Percentiles rank a stretch among this genome's conserved stretches.
phyloP scores from a whole-genome alignment of 805 yeast genomes.

The Candida quercuum region DNA sequence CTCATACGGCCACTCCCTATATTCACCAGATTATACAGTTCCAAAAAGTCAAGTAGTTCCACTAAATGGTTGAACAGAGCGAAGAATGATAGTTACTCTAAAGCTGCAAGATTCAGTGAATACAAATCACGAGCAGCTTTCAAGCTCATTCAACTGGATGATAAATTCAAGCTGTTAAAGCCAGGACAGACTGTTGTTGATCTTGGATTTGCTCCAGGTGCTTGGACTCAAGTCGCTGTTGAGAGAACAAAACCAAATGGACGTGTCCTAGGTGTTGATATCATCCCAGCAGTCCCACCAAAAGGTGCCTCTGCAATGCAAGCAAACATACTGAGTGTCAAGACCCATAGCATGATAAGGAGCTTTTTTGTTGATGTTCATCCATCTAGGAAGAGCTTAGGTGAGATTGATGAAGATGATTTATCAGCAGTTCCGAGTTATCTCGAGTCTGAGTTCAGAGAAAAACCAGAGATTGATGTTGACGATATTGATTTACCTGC shows the following conservation, averaged over 20 bases:
- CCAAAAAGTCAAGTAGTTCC: slow-evolving; percentile 44
- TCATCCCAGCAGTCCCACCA: slow-evolving; percentile 76
- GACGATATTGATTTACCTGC: slow-evolving; percentile 8
- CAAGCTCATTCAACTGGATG: slow-evolving; percentile 72
- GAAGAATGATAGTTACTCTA: slow-evolving; percentile 54
- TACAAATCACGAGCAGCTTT: slow-evolving; percentile 87
- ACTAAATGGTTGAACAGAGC: slow-evolving; percentile 74
- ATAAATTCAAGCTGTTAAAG: slow-evolving; percentile 53
- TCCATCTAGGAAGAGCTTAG: not conserved
- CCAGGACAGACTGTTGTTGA: slow-evolving; percentile 66
- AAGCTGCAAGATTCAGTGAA: slow-evolving; percentile 58
- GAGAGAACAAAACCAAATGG: slow-evolving; percentile 46
- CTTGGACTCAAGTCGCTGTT: slow-evolving; percentile 85
- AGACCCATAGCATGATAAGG: slow-evolving; percentile 54
- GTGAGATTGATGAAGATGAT: slow-evolving; percentile 16
- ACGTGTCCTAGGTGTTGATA: slow-evolving; percentile 73
- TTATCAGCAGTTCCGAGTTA: slow-evolving; percentile 22
- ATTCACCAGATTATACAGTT: slow-evolving; percentile 9
- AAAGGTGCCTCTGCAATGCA: slow-evolving; percentile 75
- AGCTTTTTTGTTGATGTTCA: slow-evolving; percentile 34
- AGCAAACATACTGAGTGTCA: slow-evolving; percentile 73
- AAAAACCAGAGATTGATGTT: slow-evolving; percentile 6
- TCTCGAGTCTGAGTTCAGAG: slow-evolving; percentile 24
- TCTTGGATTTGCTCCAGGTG: slow-evolving; percentile 91
- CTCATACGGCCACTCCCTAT: slow-evolving; percentile 2